Percentiles rank a stretch among this genome's conserved stretches.
phyloP scores from a whole-genome alignment of 1,284 basidiomycete genomes.

The Vanrija sp. region DNA sequence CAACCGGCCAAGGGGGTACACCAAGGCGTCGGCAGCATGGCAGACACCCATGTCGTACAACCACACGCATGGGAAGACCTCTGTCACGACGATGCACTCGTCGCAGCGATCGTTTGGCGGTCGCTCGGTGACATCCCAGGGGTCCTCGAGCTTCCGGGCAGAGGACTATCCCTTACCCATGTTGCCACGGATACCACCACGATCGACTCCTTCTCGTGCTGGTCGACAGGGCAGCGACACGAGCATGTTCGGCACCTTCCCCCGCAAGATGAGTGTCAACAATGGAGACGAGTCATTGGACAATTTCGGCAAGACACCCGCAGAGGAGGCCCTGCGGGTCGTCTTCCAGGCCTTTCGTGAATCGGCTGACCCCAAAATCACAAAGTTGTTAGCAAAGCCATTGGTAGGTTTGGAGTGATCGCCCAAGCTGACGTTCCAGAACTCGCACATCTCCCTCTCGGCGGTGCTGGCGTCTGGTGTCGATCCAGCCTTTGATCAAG shows the following conservation, averaged over 20 bases:
- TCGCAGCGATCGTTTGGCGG: constrained; percentile 37
- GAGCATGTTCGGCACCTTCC: constrained; percentile 30
- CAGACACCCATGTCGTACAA: constrained; percentile 4
- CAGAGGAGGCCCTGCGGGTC: constrained; percentile 79
- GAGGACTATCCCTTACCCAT: constrained; percentile 40
- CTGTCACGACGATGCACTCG: constrained; percentile 28
- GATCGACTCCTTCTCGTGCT: constrained; percentile 32
- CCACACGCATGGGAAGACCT: constrained; percentile 29
- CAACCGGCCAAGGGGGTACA: constrained; percentile 9
- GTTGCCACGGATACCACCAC: constrained; percentile 34
- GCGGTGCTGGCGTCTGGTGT: constrained; percentile 65
- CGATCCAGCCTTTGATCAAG: constrained; percentile 73
- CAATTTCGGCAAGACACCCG: constrained; percentile 57
- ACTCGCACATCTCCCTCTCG: constrained; percentile 63
- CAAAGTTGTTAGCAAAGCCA: constrained; percentile 63
- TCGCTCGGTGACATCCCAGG: constrained; percentile 35
- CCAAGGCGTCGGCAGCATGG: constrained; percentile 5
- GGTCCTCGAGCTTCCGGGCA: constrained; percentile 36
- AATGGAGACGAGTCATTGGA: constrained; percentile 27
- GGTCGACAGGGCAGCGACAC: constrained; percentile 39
- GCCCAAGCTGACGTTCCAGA: constrained; percentile 50
- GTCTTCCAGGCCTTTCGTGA: constrained; percentile 79
- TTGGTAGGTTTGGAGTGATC: constrained; percentile 54
- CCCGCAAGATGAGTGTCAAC: constrained; percentile 25
- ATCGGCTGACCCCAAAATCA: constrained; percentile 70